These are phyloP conservation scores for Suillus paluster DNA, from an alignment of 768 basidiomycete genomes.

Conservation along the genomic window DNA sequence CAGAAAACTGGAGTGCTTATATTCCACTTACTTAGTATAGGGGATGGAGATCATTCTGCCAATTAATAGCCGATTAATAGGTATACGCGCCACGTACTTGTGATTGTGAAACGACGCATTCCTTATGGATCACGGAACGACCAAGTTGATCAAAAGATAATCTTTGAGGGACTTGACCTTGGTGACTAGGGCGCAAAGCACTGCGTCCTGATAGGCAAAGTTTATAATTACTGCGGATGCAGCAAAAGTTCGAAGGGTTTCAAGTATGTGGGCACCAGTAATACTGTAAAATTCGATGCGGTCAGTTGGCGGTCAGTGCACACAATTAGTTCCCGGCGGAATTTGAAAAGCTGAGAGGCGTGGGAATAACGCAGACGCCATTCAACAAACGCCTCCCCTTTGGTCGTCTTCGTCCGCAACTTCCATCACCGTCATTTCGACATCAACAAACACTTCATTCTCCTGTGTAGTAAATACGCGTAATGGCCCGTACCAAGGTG, in stretches of 20 bases:
- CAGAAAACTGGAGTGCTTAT: neutral
- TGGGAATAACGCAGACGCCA: slow-evolving; percentile 28
- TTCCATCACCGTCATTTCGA: slow-evolving; percentile 2
- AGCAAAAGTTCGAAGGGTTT: neutral
- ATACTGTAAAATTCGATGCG: slow-evolving; percentile 10
- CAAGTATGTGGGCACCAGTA: neutral
- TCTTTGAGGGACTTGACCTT: neutral
- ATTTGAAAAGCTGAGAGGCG: slow-evolving; percentile 30
- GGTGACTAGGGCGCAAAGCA: neutral
- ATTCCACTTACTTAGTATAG: neutral
- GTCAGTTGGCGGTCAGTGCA: slow-evolving; percentile 41
- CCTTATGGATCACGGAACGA: neutral
- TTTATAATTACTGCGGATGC: neutral
- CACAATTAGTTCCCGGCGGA: slow-evolving; percentile 26
- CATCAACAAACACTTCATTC: neutral
- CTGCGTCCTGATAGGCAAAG: neutral
- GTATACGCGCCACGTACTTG: neutral
- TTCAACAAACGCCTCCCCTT: slow-evolving; percentile 21
- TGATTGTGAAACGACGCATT: neutral
- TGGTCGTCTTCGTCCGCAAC: slow-evolving; percentile 16
- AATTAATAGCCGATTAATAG: neutral
- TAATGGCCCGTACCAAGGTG: slow-evolving; percentile 92
- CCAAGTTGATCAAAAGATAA: neutral
- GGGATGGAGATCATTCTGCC: neutral
- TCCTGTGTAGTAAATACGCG: neutral